A percentile compares a stretch with the other conserved stretches of the same genome.
These are phyloP conservation scores for Solanum chmielewskii DNA, from an alignment of 257 asterid species.

Conservation along the genomic window DNA sequence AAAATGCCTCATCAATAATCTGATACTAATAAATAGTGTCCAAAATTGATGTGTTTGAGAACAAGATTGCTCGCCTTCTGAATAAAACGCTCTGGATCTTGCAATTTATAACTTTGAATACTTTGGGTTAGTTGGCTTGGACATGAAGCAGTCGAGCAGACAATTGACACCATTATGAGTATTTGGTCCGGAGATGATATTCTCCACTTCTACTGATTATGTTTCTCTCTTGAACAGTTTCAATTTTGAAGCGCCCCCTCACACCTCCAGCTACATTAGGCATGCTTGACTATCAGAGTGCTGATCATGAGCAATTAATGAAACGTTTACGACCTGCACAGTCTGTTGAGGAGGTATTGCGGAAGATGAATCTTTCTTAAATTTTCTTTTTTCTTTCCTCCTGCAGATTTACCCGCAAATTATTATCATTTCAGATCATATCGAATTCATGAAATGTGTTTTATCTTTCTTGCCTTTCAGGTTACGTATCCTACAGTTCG, in stretches of 20 bases:
- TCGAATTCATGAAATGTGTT: not conserved
- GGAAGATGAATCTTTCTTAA: not conserved
- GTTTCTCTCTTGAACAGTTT: constrained; percentile 32
- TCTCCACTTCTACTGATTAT: not conserved
- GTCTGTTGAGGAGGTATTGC: constrained; percentile 84
- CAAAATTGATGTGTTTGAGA: not conserved
- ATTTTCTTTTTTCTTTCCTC: not conserved
- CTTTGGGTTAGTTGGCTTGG: not conserved
- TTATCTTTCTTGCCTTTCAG: constrained; percentile 26
- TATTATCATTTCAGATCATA: not conserved
- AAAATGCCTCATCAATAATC: not conserved
- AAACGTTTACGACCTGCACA: constrained; percentile 90
- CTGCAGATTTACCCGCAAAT: not conserved
- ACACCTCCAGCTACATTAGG: constrained; percentile 94
- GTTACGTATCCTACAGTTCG: constrained; percentile 87
- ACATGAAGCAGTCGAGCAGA: not conserved
- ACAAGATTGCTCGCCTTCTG: not conserved
- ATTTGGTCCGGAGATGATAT: not conserved
- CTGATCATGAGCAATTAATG: constrained; percentile 93
- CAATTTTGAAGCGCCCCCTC: constrained; percentile 82
- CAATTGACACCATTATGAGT: not conserved
- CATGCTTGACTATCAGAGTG: constrained; percentile 75
- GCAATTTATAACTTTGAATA: not conserved
- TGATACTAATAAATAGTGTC: not conserved
- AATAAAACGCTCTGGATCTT: not conserved